Conservation (phyloP, 2,329 filamentous ascomycete species). For the Monosporascus sp. region DNA sequence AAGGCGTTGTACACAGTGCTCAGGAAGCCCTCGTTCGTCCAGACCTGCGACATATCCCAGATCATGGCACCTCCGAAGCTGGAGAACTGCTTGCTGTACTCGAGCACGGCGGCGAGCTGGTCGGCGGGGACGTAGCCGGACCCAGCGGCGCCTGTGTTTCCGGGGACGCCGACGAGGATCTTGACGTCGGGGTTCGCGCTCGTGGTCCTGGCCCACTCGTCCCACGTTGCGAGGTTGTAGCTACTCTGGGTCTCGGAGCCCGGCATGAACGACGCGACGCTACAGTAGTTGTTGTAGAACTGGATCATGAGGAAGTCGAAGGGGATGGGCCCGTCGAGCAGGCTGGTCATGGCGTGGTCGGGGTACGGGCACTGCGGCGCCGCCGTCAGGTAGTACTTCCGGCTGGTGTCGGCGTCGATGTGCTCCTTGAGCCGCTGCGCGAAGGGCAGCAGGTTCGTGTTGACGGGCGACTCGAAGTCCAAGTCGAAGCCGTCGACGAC, state of each 20-base stretch:
- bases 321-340: conserved; percentile 47
- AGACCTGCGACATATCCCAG: conserved; percentile 62
- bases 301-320: conserved; percentile 61
- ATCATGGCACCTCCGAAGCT: conserved; percentile 66
- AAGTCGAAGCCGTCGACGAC: conserved; percentile 72
- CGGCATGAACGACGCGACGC: conserved; percentile 44
- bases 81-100: conserved; percentile 47
- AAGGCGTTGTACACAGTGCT: conserved; percentile 35
- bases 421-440: conserved; percentile 49
- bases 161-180: conserved; percentile 57
- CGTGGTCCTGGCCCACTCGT: conserved; percentile 55
- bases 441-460: conserved; percentile 57
- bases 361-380: conserved; percentile 66
- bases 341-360: conserved; percentile 52
- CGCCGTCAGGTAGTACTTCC: conserved; percentile 55
- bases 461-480: conserved; percentile 58
- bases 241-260: conserved; percentile 41
- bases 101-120: conserved; percentile 39
- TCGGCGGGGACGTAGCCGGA: conserved; percentile 57
- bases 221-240: conserved; percentile 61
- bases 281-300: conserved; percentile 68
- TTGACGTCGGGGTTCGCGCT: conserved; percentile 57
- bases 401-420: conserved; percentile 47
- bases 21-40: conserved; percentile 53
- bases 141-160: conserved; percentile 45